Percentiles rank a stretch among this genome's conserved stretches.
Conservation (phyloP, 768 basidiomycete genomes). For the Auricularia heimuer region DNA sequence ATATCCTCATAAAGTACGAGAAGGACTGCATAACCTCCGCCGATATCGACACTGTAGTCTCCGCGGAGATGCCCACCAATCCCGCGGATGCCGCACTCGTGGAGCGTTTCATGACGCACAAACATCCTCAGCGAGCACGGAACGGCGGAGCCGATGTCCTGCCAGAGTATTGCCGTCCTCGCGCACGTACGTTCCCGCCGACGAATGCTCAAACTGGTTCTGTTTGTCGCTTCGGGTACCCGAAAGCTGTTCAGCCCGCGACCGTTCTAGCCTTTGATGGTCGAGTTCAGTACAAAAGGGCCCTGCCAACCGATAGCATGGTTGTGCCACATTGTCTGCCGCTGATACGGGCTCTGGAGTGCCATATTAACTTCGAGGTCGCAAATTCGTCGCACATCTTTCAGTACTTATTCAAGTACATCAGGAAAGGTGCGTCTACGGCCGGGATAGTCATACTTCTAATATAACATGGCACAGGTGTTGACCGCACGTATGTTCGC, state of each 20-base stretch:
- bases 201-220: background rate
- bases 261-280: constrained; percentile 23
- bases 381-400: constrained; percentile 14
- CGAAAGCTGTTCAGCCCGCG: constrained; percentile 9
- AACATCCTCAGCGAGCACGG: constrained; percentile 14
- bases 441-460: too few species aligned
- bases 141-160: background rate
- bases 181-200: too few species aligned
- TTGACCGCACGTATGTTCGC: constrained; percentile 9
- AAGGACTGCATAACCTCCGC: constrained; percentile 14
- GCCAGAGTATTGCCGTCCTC: too few species aligned
- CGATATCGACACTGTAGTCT: constrained; percentile 25
- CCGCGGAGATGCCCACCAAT: constrained; percentile 25
- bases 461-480: constrained; percentile 7
- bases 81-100: constrained; percentile 18
- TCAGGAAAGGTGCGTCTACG: constrained; percentile 24
- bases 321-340: constrained; percentile 23
- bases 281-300: constrained; percentile 20
- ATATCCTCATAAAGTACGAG: constrained; percentile 28
- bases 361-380: constrained; percentile 30
- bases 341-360: constrained; percentile 19
- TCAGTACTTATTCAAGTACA: constrained; percentile 32
- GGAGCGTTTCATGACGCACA: constrained; percentile 25
- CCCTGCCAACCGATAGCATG: constrained; percentile 16
- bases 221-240: constrained; percentile 17